Percentiles rank a stretch among this genome's conserved stretches.
Conservation (phyloP, 1,284 basidiomycete species). For the Ganoderma boninense region DNA sequence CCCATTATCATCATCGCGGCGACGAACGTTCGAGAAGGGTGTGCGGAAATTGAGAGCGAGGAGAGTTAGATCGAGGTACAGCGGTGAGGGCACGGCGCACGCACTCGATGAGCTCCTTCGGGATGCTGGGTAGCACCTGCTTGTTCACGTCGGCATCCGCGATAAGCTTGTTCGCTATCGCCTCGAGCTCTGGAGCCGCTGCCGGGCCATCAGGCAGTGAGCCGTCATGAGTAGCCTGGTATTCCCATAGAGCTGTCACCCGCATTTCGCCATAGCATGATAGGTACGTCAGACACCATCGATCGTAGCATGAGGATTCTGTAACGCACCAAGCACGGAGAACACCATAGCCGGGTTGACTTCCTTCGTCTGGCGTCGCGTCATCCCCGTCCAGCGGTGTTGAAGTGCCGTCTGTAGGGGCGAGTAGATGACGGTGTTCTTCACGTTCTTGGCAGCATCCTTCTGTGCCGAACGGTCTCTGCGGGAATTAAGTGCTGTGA, state of each 20-base stretch:
- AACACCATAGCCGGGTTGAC: slow-evolving; percentile 78
- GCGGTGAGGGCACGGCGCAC: slow-evolving; percentile 35
- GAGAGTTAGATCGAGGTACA: not conserved
- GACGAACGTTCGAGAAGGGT: not conserved
- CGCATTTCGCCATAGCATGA: not conserved
- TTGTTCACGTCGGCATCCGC: slow-evolving; percentile 73
- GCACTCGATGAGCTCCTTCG: slow-evolving; percentile 67
- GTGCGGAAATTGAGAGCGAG: not conserved
- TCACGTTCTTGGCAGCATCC: slow-evolving; percentile 70
- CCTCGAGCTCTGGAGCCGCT: slow-evolving; percentile 64
- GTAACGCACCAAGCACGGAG: slow-evolving; percentile 69
- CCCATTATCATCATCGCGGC: not conserved
- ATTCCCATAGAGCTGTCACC: slow-evolving; percentile 83
- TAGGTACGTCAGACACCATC: not conserved
- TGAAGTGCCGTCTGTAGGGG: slow-evolving; percentile 73
- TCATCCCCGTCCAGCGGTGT: slow-evolving; percentile 74
- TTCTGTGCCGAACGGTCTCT: slow-evolving; percentile 72
- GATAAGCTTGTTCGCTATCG: slow-evolving; percentile 69
- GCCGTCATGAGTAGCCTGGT: slow-evolving; percentile 66
- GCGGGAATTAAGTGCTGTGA: slow-evolving; percentile 25
- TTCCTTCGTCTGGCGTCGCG: slow-evolving; percentile 80
- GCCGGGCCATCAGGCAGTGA: slow-evolving; percentile 61
- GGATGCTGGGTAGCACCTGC: slow-evolving; percentile 64
- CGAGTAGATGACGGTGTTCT: slow-evolving; percentile 70
- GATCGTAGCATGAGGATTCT: not conserved